Conservation (phyloP, 192 early-diverging fungal species). For the Coemansia sp. region DNA sequence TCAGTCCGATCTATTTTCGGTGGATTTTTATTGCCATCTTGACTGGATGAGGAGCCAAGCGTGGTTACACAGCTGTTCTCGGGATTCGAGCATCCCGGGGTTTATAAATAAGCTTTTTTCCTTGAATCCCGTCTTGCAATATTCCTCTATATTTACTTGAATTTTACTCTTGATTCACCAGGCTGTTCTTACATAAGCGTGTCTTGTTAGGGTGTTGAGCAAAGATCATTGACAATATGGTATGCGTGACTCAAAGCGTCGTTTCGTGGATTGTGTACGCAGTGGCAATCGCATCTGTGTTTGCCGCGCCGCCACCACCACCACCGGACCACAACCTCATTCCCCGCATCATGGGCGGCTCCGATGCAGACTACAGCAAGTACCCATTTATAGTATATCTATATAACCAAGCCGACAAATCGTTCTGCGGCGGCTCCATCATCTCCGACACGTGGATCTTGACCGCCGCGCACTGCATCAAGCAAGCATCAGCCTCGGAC, state of each 20-base stretch:
- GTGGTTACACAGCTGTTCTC: background rate
- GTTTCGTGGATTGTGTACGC: conserved; percentile 7
- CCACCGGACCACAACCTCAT: conserved; percentile 10
- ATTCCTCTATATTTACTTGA: too few relatives aligned
- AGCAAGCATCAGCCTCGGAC: conserved; percentile 17
- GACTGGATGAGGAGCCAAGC: background rate
- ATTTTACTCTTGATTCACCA: too few relatives aligned
- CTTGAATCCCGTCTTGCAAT: background rate
- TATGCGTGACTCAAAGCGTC: background rate
- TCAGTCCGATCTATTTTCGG: background rate
- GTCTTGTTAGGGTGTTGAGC: background rate
- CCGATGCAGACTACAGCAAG: conserved; percentile 22
- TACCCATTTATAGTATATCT: conserved; percentile 54
- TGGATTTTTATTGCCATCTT: background rate
- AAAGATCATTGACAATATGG: background rate
- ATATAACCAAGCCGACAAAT: conserved; percentile 28
- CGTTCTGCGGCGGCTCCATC: conserved; percentile 54
- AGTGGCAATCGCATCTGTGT: background rate
- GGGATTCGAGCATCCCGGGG: background rate
- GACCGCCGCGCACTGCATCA: conserved; percentile 58
- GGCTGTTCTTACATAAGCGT: background rate
- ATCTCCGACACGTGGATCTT: conserved; percentile 49
- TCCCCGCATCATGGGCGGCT: conserved; percentile 54
- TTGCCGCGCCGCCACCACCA: conserved; percentile 11
- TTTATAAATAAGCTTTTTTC: conserved; percentile 1